A percentile compares a stretch with the other conserved stretches of the same genome.
Evolutionary conservation across 176 grass and related monocot species (phyloP).

Genomic region (Thinopyrum elongatum): DNA sequence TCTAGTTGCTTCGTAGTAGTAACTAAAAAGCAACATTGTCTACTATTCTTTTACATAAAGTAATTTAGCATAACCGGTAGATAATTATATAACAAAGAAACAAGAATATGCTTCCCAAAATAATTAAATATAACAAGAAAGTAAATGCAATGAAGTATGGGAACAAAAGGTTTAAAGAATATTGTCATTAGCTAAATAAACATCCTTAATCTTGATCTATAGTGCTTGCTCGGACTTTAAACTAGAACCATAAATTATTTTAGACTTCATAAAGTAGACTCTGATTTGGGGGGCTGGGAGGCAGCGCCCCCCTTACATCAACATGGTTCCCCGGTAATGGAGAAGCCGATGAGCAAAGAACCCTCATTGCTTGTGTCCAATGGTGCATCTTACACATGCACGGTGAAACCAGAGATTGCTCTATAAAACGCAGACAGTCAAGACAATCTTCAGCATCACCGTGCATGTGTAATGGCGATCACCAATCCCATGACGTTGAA

Average conservation of each 20-base stretch:
- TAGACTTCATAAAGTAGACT: neutral
- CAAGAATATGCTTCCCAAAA: neutral
- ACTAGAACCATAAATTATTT: neutral
- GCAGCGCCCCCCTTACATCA: no score
- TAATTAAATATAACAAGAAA: neutral
- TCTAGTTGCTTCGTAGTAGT: neutral
- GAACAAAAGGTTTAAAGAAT: neutral
- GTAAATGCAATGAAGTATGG: neutral
- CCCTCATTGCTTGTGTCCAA: neutral
- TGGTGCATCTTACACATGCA: neutral
- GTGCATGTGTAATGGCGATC: neutral
- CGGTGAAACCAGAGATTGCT: neutral
- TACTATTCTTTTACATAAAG: neutral
- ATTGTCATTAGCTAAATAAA: neutral
- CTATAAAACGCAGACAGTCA: neutral
- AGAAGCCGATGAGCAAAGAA: neutral
- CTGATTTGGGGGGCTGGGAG: neutral
- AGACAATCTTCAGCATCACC: no score
- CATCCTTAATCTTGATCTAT: neutral
- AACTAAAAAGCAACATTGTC: neutral
- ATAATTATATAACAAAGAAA: neutral
- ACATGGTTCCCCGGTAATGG: no score
- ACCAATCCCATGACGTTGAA: no score
- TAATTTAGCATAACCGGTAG: neutral
- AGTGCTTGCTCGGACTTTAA: neutral